These are phyloP conservation scores for Aspergillus sp. DNA, from an alignment of 2,329 filamentous ascomycete genomes.

Conservation along the genomic window DNA sequence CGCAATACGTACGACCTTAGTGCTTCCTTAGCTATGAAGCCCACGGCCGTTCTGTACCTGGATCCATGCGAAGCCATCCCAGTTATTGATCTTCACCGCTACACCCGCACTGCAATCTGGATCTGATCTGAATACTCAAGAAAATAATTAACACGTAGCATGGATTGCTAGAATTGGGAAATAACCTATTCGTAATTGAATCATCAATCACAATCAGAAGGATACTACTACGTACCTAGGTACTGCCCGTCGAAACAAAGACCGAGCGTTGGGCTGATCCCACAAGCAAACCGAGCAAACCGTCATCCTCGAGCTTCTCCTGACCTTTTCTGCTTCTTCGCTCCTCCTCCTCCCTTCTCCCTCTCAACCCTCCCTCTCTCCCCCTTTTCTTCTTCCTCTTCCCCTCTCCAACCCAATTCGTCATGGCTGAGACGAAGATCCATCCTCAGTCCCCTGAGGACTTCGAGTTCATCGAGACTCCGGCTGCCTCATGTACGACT, in stretches of 20 bases:
- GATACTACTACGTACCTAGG: no score
- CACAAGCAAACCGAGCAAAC: slow-evolving; percentile 1
- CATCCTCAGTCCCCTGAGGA: slow-evolving; percentile 47
- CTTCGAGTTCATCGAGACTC: slow-evolving; percentile 58
- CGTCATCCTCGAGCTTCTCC: slow-evolving; percentile 1
- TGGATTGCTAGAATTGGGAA: no score
- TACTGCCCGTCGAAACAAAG: not conserved
- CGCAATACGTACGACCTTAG: not conserved
- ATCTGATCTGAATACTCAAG: no score
- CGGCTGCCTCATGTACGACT: slow-evolving; percentile 52
- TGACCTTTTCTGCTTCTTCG: slow-evolving; percentile 7
- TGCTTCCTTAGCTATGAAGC: no score
- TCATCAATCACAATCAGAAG: no score
- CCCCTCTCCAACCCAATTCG: slow-evolving; percentile 23
- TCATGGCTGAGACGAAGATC: slow-evolving; percentile 36
- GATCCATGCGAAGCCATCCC: not conserved
- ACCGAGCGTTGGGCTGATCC: not conserved
- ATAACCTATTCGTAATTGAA: no score
- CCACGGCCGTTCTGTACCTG: not conserved
- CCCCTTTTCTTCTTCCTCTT: slow-evolving; percentile 7
- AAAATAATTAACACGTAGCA: no score
- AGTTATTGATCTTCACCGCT: not conserved
- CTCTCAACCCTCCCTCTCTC: slow-evolving; percentile 9
- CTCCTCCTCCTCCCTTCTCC: slow-evolving; percentile 6
- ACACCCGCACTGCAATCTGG: not conserved